Conservation (phyloP, 2,329 filamentous ascomycete species). For the Rhytidhysteron rufulum region DNA sequence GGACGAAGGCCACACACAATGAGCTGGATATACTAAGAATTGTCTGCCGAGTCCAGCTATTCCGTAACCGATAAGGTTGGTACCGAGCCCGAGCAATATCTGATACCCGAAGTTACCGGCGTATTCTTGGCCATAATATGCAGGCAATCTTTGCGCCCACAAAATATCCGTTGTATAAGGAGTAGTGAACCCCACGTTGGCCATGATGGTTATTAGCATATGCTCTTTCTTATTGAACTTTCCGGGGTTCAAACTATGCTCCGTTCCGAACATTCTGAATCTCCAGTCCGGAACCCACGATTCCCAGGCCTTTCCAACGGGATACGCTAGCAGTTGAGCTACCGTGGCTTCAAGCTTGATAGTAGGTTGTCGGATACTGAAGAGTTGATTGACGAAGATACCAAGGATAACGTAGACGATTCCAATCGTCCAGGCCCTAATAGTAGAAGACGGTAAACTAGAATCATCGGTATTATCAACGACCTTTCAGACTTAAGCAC, state of each 20-base stretch:
- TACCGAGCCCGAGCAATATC: constrained; percentile 3
- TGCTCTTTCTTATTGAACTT: constrained; percentile 13
- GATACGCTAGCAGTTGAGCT: constrained; percentile 6
- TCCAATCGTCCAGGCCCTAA: constrained; percentile 8
- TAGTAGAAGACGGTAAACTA: constrained; percentile 17
- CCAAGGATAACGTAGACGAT: constrained; percentile 4
- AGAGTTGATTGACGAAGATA: constrained; percentile 27
- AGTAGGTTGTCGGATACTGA: constrained; percentile 6
- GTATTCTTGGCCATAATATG: constrained; percentile 51
- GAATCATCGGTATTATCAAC: constrained; percentile 9
- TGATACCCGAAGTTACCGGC: constrained; percentile 39
- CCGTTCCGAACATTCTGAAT: constrained; percentile 6
- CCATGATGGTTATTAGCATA: constrained; percentile 12
- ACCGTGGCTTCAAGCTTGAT: constrained; percentile 6
- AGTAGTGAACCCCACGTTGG: constrained; percentile 38
- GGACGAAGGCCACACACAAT: constrained; percentile 10
- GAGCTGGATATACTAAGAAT: constrained; percentile 10
- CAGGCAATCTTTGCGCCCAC: constrained; percentile 48
- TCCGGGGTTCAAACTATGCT: constrained; percentile 9
- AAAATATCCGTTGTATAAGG: constrained; percentile 51
- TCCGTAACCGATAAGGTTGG: constrained; percentile 8
- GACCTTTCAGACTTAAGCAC: background rate
- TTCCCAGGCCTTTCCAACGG: constrained; percentile 7
- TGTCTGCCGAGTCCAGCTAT: constrained; percentile 5
- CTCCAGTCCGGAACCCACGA: constrained; percentile 4